These are phyloP conservation scores for Flammula alnicola DNA, from an alignment of 1,284 basidiomycete genomes.

Conservation along the genomic window DNA sequence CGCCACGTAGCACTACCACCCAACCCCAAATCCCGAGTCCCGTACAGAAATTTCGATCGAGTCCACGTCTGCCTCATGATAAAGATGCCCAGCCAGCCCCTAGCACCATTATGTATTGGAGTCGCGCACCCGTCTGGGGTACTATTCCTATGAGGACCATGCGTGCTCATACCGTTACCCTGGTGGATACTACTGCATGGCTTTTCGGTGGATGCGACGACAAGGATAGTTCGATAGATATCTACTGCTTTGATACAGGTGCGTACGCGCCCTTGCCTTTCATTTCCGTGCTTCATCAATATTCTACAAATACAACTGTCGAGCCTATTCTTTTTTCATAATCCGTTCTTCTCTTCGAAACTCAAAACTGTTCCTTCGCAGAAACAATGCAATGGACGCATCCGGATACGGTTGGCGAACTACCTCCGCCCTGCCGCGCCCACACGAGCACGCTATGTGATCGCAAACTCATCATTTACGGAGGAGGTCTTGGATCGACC, in stretches of 20 bases:
- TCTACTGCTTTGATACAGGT: slow-evolving; percentile 89
- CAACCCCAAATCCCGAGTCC: slow-evolving; percentile 20
- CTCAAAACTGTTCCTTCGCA: slow-evolving; percentile 32
- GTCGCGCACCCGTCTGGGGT: slow-evolving; percentile 82
- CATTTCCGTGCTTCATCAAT: not conserved
- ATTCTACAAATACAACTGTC: no score
- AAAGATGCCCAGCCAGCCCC: slow-evolving; percentile 52
- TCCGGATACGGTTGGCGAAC: slow-evolving; percentile 73
- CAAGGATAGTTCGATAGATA: slow-evolving; percentile 74
- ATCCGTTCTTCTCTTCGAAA: not conserved
- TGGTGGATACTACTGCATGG: slow-evolving; percentile 86
- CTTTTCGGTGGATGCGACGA: slow-evolving; percentile 90
- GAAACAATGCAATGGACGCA: slow-evolving; percentile 92
- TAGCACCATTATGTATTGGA: slow-evolving; percentile 84
- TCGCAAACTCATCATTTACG: slow-evolving; percentile 80
- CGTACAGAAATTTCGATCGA: slow-evolving; percentile 41
- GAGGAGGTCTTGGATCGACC: slow-evolving; percentile 80
- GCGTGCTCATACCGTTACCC: slow-evolving; percentile 84
- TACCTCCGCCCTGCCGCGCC: slow-evolving; percentile 83
- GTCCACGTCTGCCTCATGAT: slow-evolving; percentile 60
- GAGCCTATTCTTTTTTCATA: not conserved
- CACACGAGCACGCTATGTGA: slow-evolving; percentile 90
- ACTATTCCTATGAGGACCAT: slow-evolving; percentile 73
- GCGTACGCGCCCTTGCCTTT: slow-evolving; percentile 25
- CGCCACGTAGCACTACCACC: slow-evolving; percentile 18